phyloP scores from a whole-genome alignment of 176 grass and related monocot species.

The Hsuehochloa calcarea region DNA sequence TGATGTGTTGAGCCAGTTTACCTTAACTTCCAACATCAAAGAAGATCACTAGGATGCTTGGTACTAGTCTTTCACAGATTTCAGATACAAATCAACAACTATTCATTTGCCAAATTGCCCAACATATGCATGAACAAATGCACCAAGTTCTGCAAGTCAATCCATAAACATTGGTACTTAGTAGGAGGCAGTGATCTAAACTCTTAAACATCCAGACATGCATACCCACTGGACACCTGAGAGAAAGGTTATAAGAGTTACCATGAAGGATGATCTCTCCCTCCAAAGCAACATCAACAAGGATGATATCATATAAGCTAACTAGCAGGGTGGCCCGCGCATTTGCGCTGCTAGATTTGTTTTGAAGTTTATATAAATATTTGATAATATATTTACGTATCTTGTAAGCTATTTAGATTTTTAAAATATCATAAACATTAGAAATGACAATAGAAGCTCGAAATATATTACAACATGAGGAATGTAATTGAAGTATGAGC shows the following conservation, averaged over 20 bases:
- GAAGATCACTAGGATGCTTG: not conserved
- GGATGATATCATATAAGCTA: not conserved
- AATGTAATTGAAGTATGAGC: no score
- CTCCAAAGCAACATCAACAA: not conserved
- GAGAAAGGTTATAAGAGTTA: not conserved
- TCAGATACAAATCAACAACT: not conserved
- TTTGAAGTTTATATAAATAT: no score
- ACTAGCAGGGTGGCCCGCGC: not conserved
- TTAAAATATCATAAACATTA: no score
- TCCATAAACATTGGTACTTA: not conserved
- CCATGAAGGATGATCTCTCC: not conserved
- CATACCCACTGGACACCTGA: not conserved
- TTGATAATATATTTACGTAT: no score
- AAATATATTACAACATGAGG: no score
- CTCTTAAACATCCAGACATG: constrained; percentile 21
- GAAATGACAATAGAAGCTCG: no score
- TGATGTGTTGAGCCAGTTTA: not conserved
- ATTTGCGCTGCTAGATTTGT: no score
- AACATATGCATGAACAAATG: constrained; percentile 6
- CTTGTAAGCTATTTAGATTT: no score
- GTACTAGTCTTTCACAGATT: not conserved
- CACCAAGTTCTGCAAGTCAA: not conserved
- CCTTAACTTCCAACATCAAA: not conserved
- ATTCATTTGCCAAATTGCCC: constrained; percentile 18
- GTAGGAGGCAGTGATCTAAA: not conserved